These are phyloP conservation scores for Psilocybe azurescens DNA, from an alignment of 768 basidiomycete species.

Conservation along the genomic window DNA sequence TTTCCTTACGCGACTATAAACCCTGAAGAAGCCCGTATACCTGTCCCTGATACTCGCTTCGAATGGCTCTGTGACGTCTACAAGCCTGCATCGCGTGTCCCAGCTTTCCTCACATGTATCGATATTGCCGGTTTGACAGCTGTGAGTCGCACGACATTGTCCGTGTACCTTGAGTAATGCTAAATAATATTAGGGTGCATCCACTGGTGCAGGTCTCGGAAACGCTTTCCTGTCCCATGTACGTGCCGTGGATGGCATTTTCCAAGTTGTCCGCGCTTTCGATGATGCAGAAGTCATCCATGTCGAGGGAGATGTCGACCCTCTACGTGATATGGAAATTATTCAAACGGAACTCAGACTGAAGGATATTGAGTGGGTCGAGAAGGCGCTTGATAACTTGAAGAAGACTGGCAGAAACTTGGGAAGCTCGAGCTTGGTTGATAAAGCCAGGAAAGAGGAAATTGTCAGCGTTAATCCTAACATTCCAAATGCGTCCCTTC, in stretches of 20 bases:
- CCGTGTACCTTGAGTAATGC: constrained; percentile 1
- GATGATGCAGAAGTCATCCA: constrained; percentile 99
- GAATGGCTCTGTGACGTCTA: constrained; percentile 93
- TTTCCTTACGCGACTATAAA: constrained; percentile 96
- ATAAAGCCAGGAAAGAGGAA: constrained; percentile 97
- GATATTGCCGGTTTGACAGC: constrained; percentile 99
- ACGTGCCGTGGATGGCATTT: constrained; percentile 98
- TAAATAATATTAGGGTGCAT: constrained; percentile 70
- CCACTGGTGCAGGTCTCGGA: constrained; percentile 96
- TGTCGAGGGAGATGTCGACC: constrained; percentile 98
- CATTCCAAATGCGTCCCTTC: not conserved
- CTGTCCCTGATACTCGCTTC: constrained; percentile 92
- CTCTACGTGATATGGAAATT: constrained; percentile 95
- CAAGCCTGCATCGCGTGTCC: constrained; percentile 87
- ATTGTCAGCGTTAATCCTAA: constrained; percentile 57
- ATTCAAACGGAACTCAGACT: constrained; percentile 93
- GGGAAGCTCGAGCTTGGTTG: constrained; percentile 80
- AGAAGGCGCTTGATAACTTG: constrained; percentile 82
- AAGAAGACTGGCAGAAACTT: constrained; percentile 78
- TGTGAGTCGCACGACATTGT: constrained; percentile 45
- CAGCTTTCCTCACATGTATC: constrained; percentile 96
- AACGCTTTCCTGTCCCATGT: constrained; percentile 98
- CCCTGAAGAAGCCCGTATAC: constrained; percentile 94
- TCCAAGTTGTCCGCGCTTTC: constrained; percentile 97
- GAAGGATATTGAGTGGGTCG: constrained; percentile 99